Base-by-base conservation (phyloP, 2,329 filamentous ascomycete genomes). In the Xylariaceae sp. region DNA sequence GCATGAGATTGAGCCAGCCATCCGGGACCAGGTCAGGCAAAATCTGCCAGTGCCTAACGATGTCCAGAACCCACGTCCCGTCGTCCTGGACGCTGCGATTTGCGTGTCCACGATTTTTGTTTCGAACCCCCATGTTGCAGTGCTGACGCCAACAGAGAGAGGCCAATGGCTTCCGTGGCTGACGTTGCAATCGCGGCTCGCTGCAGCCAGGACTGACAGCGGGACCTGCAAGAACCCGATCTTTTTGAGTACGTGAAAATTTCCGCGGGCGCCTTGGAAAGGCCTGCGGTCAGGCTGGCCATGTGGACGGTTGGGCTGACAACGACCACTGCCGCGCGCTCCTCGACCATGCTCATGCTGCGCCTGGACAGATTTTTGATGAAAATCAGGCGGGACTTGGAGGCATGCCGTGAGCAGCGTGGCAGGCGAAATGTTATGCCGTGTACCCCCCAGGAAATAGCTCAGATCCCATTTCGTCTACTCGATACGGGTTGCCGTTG, bases 121-220 rank as follows among this genome's bases (percentile, higher is more conserved):
- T 45, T 42, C 44, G 45, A 38, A 43, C 41, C 53, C 47, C 51
- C 46, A 45, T 45, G 45, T 39, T 49, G 45, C 45, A 45, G 38
- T 44, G 44, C 44, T 47, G 44, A 45, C 28, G 44, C 42, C 40
- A 42, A 44, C 43, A 46, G 44, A 47, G 38, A 45, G 49, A 43
- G 51, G 46, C 52, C 48, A 53, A 52, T 55, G 42, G 37, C 44
- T 41, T 47, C 51, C 37, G 43, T 45, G 49, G 46, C 38, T 43
- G 53, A 43, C 12, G 48, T 43, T 52, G 49, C 40, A 41, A 44
- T 42, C 40, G 45, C 51, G 56, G 55, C 39, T 56, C 43, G 37
- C 42, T 54, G 52, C 56, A 60, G 50, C 26, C 32, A 52, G 50
- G 49, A 53, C 47, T 57, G 54, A 55, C 50, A 57, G 56, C 51